Evolutionary conservation across 371 early-diverging fungal genomes (phyloP).

Genomic region (Rhizomucor pusillus): DNA sequence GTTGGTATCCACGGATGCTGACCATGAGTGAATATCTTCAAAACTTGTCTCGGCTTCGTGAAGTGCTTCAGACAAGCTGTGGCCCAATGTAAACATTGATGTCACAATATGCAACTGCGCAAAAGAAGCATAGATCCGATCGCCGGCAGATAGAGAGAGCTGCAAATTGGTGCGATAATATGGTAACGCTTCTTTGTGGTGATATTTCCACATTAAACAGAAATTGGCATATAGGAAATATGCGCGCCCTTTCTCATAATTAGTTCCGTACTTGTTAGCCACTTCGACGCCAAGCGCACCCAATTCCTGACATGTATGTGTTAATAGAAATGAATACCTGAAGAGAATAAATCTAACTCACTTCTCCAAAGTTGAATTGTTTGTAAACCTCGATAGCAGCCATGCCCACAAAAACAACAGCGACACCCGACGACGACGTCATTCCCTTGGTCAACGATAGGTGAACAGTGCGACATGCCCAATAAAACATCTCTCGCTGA

Average conservation of each 20-base stretch:
- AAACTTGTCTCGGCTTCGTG: conserved; percentile 31
- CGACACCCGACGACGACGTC: conserved; percentile 23
- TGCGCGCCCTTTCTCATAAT: conserved; percentile 36
- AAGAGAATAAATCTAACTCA: not conserved
- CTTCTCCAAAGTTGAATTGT: conserved; percentile 27
- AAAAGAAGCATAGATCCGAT: conserved; percentile 41
- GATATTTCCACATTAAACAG: conserved; percentile 32
- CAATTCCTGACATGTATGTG: conserved; percentile 15
- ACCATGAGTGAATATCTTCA: conserved; percentile 40
- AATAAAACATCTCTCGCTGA: conserved; percentile 33
- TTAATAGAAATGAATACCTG: not conserved
- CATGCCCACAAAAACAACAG: conserved; percentile 27
- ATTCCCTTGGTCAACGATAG: conserved; percentile 28
- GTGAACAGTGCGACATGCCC: conserved; percentile 28
- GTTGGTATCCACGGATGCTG: conserved; percentile 34
- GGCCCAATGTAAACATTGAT: conserved; percentile 20
- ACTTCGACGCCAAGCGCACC: conserved; percentile 31
- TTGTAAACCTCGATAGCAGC: conserved; percentile 22
- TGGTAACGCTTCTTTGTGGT: conserved; percentile 21
- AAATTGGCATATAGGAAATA: conserved; percentile 29
- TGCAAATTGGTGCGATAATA: conserved; percentile 12
- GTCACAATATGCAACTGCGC: conserved; percentile 28
- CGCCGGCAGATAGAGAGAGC: conserved; percentile 30
- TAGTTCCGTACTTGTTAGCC: conserved; percentile 25
- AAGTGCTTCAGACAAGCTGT: conserved; percentile 19